A percentile compares a stretch with the other conserved stretches of the same genome.
phyloP scores from a whole-genome alignment of 768 basidiomycete genomes.

The Cyclocybe aegerita region DNA sequence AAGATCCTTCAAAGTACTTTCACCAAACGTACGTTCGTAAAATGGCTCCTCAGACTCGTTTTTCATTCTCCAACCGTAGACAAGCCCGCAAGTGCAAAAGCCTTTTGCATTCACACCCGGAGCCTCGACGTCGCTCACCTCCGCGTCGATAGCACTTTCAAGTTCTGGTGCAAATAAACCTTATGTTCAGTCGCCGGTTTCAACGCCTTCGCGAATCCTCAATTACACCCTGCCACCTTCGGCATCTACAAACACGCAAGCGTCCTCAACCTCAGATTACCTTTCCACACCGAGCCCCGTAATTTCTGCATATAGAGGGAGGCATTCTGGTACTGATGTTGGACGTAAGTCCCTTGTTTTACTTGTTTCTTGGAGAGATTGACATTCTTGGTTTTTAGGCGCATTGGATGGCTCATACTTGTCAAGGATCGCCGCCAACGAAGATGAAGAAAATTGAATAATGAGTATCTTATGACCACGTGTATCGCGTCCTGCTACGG shows the following conservation, averaged over 20 bases:
- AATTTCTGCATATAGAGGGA: conserved; percentile 42
- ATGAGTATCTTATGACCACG: neutral
- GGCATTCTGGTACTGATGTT: conserved; percentile 30
- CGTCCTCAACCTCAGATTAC: conserved; percentile 32
- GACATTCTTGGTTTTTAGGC: conserved; percentile 20
- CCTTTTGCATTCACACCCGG: conserved; percentile 40
- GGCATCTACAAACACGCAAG: conserved; percentile 30
- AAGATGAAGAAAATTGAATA: conserved; percentile 7
- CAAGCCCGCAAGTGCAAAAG: conserved; percentile 42
- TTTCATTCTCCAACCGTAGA: conserved; percentile 19
- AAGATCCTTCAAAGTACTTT: conserved; percentile 36
- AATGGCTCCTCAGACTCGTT: neutral
- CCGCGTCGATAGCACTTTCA: conserved; percentile 18
- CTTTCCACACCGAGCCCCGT: conserved; percentile 40
- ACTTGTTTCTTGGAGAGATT: neutral
- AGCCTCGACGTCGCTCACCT: conserved; percentile 26
- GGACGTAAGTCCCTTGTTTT: conserved; percentile 32
- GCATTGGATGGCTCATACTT: conserved; percentile 43
- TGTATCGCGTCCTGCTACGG: too few species aligned
- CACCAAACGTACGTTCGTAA: conserved; percentile 35
- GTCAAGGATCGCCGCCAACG: conserved; percentile 16
- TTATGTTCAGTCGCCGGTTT: conserved; percentile 39
- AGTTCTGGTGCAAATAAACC: conserved; percentile 11
- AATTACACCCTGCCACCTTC: conserved; percentile 31
- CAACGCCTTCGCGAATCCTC: conserved; percentile 37